Evolutionary conservation across 768 basidiomycete species (phyloP), one percentile per base, ranked within the genome.

Genomic region (Naganishia friedmannii): DNA sequence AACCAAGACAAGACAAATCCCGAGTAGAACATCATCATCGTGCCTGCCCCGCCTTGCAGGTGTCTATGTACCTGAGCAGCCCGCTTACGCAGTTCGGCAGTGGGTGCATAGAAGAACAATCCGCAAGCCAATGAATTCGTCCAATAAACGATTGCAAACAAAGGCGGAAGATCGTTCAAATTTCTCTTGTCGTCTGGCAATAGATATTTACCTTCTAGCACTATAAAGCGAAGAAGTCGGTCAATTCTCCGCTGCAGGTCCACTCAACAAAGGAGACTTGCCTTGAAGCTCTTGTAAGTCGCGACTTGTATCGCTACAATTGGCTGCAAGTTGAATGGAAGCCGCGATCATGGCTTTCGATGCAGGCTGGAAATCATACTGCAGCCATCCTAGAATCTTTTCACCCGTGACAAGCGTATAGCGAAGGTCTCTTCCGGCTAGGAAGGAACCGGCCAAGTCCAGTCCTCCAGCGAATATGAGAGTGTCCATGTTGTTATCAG

Each of bases 61-160:
- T 63, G 60, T 63, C 46, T 42, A 34, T 63, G 46, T 3, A 63
- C 60, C 42, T 63, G 60, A 21, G n/a, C 37, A 29, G 28, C 60
- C 12, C 39, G 37, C n/a, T 13, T 26, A 15, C 37, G 60, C 9
- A 63, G 42, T 26, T 26, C 32, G 1, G 13, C 21, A 12, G 46
- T 42, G 4, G 37, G 12, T 3, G 60, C 60, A 26, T 45, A 17
- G 42, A 26, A 63, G 15, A 63, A 63, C 6, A 63, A 3, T 23
- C 39, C 60, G 28, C 39, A 6, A 2, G 39, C 60, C 39, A 63
- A 15, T 26, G n/a, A n/a, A 19, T 63, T 63, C 34, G 60, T 45
- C 60, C 60, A 63, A 34, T 63, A 63, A 23, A 63, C 26, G 39
- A 63, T 63, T 21, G 60, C 60, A 21, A 63, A 63, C 39, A 63